Base-by-base conservation (phyloP, 176 grass and related monocot genomes). In the Zoysia japonica region DNA sequence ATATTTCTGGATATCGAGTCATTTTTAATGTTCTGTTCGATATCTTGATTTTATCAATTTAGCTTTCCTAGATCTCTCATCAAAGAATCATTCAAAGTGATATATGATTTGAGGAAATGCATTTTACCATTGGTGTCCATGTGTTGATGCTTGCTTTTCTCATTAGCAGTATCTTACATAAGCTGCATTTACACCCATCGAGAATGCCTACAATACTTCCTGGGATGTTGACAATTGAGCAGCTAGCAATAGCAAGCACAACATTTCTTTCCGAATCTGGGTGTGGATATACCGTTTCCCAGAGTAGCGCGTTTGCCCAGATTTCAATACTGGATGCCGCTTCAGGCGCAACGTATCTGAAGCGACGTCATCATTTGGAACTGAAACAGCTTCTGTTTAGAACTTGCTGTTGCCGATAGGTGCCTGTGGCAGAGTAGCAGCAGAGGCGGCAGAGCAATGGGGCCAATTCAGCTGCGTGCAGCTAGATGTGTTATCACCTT, bases 21-120 rank as follows among this genome's bases (percentile, higher is more conserved):
- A 41, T 61, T 53, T 46, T 63, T 68, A 50, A 56, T 79, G 40
- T 66, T 66, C 38, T 42, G 61, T 54, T 80, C 12, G 57, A 53
- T 50, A 16, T 43, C 35, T 70, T 75, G 2, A 15, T 40, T 17
- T 10, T 76, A 57, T 64, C 15, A 3, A 46, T 64, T 71, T 43
- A 20, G 75, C 11, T 16, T 68, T 76, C 17, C 35, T 3, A 2
- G 7, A 13, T 47, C 2, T 47, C 2, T 41, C 50, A 12, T 3
- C 13, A 17, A 59, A 65, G 12, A 47, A 35, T 47, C 13, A 17
- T 17, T 11, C 47, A 55, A 55, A 16, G 52, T 9, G 4, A 7
- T 7, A 11, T 65, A 78, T 67, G 36, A 68, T 67, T 51, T 11
- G 5, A 43, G 5, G 39, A 38, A 52, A 68, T 55, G 10, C 48